These are phyloP conservation scores for Puccinellia tenuiflora DNA, from an alignment of 176 grass and related monocot species.

Conservation along the genomic window DNA sequence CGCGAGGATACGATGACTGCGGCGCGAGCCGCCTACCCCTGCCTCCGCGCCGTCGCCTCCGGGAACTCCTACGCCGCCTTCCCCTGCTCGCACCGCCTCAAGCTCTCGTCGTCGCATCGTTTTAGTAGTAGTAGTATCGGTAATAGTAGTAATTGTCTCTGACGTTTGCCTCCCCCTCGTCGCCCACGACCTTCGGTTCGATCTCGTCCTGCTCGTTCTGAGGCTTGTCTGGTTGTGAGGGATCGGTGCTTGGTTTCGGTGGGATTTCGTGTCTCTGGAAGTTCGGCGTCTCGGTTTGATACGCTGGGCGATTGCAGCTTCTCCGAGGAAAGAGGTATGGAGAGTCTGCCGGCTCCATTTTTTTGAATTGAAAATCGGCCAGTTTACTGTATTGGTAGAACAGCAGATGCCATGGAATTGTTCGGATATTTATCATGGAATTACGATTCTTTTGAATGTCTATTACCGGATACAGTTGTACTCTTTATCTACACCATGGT, in stretches of 20 bases:
- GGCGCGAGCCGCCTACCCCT: slow-evolving; percentile 48
- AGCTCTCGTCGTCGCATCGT: slow-evolving; percentile 35
- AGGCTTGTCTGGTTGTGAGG: slow-evolving; percentile 22
- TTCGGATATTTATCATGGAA: background rate
- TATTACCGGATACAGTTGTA: background rate
- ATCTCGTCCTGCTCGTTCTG: slow-evolving; percentile 35
- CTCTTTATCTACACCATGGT: background rate
- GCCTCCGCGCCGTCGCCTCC: slow-evolving; percentile 43
- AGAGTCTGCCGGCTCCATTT: background rate
- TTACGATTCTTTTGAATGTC: background rate
- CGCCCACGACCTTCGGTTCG: slow-evolving; percentile 25
- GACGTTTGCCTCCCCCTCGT: slow-evolving; percentile 46
- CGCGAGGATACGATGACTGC: slow-evolving; percentile 61
- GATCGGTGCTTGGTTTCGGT: background rate
- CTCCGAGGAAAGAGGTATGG: slow-evolving; percentile 30
- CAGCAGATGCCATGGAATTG: background rate
- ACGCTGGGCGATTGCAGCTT: background rate
- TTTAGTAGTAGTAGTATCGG: slow-evolving; percentile 61
- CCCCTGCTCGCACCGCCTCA: slow-evolving; percentile 51
- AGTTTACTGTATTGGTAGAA: background rate
- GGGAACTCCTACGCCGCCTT: slow-evolving; percentile 14
- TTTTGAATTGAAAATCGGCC: background rate
- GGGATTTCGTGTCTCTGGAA: background rate
- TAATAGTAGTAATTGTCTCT: slow-evolving; percentile 45
- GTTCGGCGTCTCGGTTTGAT: background rate